A percentile compares a stretch with the other conserved stretches of the same genome.
phyloP scores from a whole-genome alignment of 352 stramenopile species.

The Globisporangium heterothallicum region DNA sequence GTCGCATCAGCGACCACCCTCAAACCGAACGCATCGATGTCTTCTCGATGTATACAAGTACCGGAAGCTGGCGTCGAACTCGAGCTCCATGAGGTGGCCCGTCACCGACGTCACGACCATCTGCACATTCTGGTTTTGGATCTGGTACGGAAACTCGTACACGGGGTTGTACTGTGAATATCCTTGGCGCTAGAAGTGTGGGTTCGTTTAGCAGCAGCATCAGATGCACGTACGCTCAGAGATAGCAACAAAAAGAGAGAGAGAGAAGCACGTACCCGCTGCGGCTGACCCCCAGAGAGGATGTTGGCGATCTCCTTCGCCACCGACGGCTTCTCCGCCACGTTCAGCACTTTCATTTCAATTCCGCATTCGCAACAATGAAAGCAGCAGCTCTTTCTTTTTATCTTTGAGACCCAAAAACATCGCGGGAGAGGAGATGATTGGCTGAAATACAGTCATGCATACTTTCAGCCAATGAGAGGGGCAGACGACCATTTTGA shows the following conservation, averaged over 20 bases:
- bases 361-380: constrained; percentile 14
- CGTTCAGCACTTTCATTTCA: constrained; percentile 91
- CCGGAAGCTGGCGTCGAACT: constrained; percentile 87
- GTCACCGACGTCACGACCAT: constrained; percentile 96
- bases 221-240: not conserved
- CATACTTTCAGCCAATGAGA: constrained; percentile 12
- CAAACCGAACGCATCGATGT: constrained; percentile 17
- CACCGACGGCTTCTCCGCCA: constrained; percentile 99
- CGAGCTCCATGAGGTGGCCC: constrained; percentile 96
- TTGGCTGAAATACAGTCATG: constrained; percentile 15
- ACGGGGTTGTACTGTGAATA: constrained; percentile 88
- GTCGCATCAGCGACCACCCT: constrained; percentile 76
- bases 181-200: constrained; percentile 37
- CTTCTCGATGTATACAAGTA: constrained; percentile 17
- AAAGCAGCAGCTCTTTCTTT: no score
- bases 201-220: not conserved
- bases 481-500: not conserved
- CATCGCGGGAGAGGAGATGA: not conserved
- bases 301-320: constrained; percentile 96
- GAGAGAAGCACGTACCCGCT: constrained; percentile 39
- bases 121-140: constrained; percentile 74
- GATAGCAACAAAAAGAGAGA: not conserved
- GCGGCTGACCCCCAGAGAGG: constrained; percentile 65
- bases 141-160: constrained; percentile 89
- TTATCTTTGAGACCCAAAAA: not conserved